Base-by-base conservation (phyloP, 371 early-diverging fungal genomes). In the Mycotypha africana region DNA sequence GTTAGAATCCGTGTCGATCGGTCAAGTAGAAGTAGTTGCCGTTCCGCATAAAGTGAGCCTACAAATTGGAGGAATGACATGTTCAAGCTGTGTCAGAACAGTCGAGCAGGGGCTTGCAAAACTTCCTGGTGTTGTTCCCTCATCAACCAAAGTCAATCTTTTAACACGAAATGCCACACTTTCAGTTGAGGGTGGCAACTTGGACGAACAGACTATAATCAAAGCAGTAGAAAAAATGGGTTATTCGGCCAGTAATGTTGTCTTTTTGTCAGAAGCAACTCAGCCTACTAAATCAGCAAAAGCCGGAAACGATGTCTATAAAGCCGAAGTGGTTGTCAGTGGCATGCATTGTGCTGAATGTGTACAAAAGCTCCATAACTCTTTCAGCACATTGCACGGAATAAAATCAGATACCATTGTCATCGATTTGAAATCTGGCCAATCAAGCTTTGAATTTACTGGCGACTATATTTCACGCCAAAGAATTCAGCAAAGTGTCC, bases 21-120 rank as follows among this genome's bases (percentile, higher is more conserved):
- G n/a, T n/a, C 57, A 55, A n/a, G 45, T 52, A 11, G 28, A 38
- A 19, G 6, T 26, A 3, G 39, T 54, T 7, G 51, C 68, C 6
- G 22, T 23, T 7, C 60, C 66, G 31, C 51, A 62, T 36, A 71
- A 69, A 49, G 69, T 77, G 5, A 70, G 54, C 10, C 54, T 85
- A 19, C 81, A 85, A 49, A 78, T 97, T 11, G 85, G 82, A 54
- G 96, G 97, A n/a, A 92, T 97, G 95, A 87, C 91, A 3, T 90
- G 89, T 48, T 76, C 90, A 0, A 81, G 85, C 20, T 91, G 92
- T 58, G 86, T 85, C 7, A 78, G 78, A 17, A 70, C 79, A 21
- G 79, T 97, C 40, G 95, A 95, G 55, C 62, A 65, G 1, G 82
- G 76, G 0, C 60, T 97, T 0, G 30, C 34, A 3, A 71, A 74